These are phyloP conservation scores for Sporothrix phasma DNA, from an alignment of 2,329 filamentous ascomycete species.

Conservation along the genomic window DNA sequence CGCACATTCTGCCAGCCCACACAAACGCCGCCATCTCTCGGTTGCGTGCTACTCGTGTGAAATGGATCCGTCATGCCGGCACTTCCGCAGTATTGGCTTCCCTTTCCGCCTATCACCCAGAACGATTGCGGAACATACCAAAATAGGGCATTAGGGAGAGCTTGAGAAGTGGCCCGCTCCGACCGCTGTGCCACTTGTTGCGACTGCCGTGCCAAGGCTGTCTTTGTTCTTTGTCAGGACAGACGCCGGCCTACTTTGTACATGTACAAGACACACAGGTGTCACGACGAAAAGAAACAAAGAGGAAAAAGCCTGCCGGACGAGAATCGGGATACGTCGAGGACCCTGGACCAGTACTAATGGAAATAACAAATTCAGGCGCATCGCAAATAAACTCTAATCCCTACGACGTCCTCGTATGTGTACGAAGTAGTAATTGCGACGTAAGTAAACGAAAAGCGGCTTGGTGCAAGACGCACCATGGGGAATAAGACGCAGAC, in stretches of 20 bases:
- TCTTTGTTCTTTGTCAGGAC: too few species aligned
- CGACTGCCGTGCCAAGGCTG: neutral
- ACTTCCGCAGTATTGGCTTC: neutral
- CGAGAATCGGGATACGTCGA: too few species aligned
- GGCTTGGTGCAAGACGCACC: neutral
- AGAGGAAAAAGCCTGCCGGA: too few species aligned
- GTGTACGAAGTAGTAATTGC: too few species aligned
- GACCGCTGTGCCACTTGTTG: neutral
- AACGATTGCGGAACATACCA: too few species aligned
- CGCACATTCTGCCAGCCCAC: neutral
- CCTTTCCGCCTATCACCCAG: too few species aligned
- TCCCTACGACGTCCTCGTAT: too few species aligned
- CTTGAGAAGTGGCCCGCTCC: neutral
- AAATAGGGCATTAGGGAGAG: neutral
- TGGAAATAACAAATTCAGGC: neutral
- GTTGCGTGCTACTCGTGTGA: neutral
- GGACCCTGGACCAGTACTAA: neutral
- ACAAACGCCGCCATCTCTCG: neutral
- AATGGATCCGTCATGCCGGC: neutral
- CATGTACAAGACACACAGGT: neutral
- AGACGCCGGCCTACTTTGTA: too few species aligned
- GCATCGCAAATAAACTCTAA: too few species aligned
- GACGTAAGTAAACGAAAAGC: neutral
- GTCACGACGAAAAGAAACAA: neutral
- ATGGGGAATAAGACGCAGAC: constrained; percentile 1